phyloP scores from a whole-genome alignment of 2,329 filamentous ascomycete species.

The Corniculantispora saksenae region DNA sequence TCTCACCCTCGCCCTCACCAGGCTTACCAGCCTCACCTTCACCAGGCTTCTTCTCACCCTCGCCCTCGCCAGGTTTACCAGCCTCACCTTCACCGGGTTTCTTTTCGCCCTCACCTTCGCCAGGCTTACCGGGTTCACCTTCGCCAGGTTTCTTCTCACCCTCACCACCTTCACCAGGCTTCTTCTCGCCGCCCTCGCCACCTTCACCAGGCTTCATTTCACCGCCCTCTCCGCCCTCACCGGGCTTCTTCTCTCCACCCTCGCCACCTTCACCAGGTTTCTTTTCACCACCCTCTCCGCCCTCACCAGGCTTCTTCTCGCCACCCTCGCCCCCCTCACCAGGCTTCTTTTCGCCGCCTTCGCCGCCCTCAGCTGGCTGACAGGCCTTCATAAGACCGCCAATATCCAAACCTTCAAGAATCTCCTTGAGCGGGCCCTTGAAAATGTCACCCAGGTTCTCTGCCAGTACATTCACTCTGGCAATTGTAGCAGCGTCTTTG shows the following conservation, averaged over 20 bases:
- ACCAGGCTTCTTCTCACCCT: neutral
- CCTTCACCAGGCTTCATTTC: neutral
- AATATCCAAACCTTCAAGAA: neutral
- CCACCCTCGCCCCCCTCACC: neutral
- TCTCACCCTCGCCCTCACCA: neutral
- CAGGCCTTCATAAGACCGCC: constrained; percentile 1
- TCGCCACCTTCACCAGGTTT: neutral
- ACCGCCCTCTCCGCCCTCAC: neutral
- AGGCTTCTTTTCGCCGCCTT: neutral
- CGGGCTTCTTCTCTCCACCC: neutral
- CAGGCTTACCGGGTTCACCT: neutral
- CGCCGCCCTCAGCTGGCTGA: neutral
- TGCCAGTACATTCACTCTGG: neutral
- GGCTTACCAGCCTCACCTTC: neutral
- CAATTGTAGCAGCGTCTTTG: neutral
- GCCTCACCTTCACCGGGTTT: neutral
- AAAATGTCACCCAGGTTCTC: constrained; percentile 1
- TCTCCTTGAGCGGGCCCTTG: constrained; percentile 7
- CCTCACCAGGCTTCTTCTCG: neutral
- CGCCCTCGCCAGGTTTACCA: neutral
- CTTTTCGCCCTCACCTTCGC: neutral
- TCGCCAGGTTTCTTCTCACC: neutral
- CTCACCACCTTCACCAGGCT: neutral
- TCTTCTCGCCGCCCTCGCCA: neutral
- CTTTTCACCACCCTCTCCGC: neutral